Evolutionary conservation across 1,139 yeast genomes (phyloP), one percentile per base, ranked within the genome.

Genomic region (Candida pseudoviswanathii): DNA sequence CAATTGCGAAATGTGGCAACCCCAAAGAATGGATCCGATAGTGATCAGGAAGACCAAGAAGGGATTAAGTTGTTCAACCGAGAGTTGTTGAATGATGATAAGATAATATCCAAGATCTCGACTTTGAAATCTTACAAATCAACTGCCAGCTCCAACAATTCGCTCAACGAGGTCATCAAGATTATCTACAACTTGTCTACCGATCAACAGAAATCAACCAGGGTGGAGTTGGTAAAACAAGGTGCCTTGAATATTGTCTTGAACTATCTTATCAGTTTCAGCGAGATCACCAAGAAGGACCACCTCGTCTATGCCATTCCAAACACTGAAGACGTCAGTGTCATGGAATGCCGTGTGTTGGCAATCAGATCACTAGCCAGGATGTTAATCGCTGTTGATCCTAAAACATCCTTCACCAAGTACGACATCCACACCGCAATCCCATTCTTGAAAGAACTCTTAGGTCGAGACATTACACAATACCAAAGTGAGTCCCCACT

Each of bases 371-470:
- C 78, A 0, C 56, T 81, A 22, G 75, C 83, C 0, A 70, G 73
- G 46, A 66, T 82, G 16, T 61, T 79, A 25, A 71, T 79, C 3
- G 69, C 76, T 36, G 73, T 68, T 29, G 68, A 81, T 54, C 73
- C 76, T 0, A 54, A 59, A 1, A 47, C 66, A n/a, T 66, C 77
- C 0, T 78, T 79, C 56, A 63, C 70, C 9, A 72, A 73, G 48
- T 71, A 67, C 47, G 78, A 75, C 45, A 59, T 71, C 2, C 61
- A 68, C 16, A 70, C 81, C 0, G 61, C 77, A 11, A 60, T 80
- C 5, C 82, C 84, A 0, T 80, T 80, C 52, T 62, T 82, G 42
- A 62, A 73, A 3, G 86, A 81, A 58, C 60, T 78, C 5, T 56
- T 81, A 34, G 77, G 76, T 0, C 70, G 70, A 5, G 67, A 65